phyloP scores from a whole-genome alignment of 495 filamentous ascomycete species.

The Annulohypoxylon nitens region DNA sequence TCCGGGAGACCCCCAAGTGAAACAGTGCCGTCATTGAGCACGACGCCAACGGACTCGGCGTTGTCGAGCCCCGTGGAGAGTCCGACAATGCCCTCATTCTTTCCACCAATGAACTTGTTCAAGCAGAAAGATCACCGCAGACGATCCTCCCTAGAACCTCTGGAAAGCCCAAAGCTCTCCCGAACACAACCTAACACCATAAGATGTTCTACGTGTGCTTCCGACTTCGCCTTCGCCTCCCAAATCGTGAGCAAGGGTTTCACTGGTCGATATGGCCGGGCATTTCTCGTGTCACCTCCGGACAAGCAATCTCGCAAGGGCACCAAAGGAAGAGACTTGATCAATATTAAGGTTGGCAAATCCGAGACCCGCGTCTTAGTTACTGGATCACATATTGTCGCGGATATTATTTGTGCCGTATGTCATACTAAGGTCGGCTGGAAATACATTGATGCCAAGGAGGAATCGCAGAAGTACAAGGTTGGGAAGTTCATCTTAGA shows the following conservation, averaged over 20 bases:
- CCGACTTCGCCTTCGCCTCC: conserved; percentile 78
- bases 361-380: conserved; percentile 79
- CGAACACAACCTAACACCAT: conserved; percentile 64
- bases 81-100: conserved; percentile 35
- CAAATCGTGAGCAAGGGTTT: conserved; percentile 94
- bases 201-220: conserved; percentile 78
- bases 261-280: conserved; percentile 91
- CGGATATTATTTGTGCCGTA: conserved; percentile 66
- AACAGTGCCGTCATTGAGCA: conserved; percentile 49
- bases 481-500: conserved; percentile 97
- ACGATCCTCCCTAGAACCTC: conserved; percentile 24
- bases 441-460: conserved; percentile 92
- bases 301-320: conserved; percentile 45
- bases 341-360: conserved; percentile 63
- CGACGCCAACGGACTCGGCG: conserved; percentile 51
- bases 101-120: conserved; percentile 34
- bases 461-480: conserved; percentile 88
- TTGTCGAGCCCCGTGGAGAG: conserved; percentile 36
- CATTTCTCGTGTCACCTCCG: conserved; percentile 82
- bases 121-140: conserved; percentile 20
- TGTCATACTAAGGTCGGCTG: conserved; percentile 83
- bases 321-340: conserved; percentile 46
- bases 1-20: conserved; percentile 19
- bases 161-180: conserved; percentile 42
- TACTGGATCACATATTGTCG: conserved; percentile 78